Evolutionary conservation across 2,329 filamentous ascomycete genomes (phyloP).

Genomic region (Venturia carpophila): DNA sequence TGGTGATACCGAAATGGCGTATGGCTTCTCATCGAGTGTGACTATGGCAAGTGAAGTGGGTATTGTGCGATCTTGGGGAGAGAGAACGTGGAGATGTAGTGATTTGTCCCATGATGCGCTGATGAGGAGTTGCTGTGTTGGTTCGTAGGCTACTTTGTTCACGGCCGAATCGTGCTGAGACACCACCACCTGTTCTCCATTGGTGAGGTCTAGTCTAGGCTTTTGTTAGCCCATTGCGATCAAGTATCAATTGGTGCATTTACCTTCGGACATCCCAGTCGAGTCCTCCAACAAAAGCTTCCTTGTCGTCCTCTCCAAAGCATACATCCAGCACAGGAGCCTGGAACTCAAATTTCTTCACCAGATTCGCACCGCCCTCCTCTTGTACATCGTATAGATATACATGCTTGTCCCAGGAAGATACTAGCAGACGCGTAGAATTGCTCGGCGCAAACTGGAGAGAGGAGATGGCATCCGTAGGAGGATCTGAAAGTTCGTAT

Average conservation of each 20-base stretch:
- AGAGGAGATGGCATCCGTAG: slow-evolving; percentile 78
- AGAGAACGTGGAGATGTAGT: slow-evolving; percentile 62
- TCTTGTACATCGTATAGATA: slow-evolving; percentile 73
- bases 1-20: slow-evolving; percentile 68
- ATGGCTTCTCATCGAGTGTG: slow-evolving; percentile 74
- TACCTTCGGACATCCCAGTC: slow-evolving; percentile 79
- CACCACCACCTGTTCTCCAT: slow-evolving; percentile 63
- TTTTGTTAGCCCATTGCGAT: slow-evolving; percentile 14
- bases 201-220: slow-evolving; percentile 59
- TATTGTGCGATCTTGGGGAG: slow-evolving; percentile 37
- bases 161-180: slow-evolving; percentile 74
- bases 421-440: slow-evolving; percentile 72
- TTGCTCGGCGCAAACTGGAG: slow-evolving; percentile 75
- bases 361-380: slow-evolving; percentile 53
- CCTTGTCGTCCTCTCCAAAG: slow-evolving; percentile 70
- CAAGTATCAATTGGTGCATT: slow-evolving; percentile 21
- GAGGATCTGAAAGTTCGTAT: slow-evolving; percentile 75
- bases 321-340: slow-evolving; percentile 87
- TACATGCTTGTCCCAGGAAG: slow-evolving; percentile 88
- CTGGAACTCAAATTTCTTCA: slow-evolving; percentile 69
- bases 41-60: slow-evolving; percentile 53
- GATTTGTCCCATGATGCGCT: slow-evolving; percentile 92
- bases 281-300: slow-evolving; percentile 78
- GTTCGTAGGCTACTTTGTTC: slow-evolving; percentile 75
- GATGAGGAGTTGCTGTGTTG: slow-evolving; percentile 66